A percentile compares a stretch with the other conserved stretches of the same genome.
Conservation (phyloP, 345 rosid genomes). For the Euphorbia pulcherrima region DNA sequence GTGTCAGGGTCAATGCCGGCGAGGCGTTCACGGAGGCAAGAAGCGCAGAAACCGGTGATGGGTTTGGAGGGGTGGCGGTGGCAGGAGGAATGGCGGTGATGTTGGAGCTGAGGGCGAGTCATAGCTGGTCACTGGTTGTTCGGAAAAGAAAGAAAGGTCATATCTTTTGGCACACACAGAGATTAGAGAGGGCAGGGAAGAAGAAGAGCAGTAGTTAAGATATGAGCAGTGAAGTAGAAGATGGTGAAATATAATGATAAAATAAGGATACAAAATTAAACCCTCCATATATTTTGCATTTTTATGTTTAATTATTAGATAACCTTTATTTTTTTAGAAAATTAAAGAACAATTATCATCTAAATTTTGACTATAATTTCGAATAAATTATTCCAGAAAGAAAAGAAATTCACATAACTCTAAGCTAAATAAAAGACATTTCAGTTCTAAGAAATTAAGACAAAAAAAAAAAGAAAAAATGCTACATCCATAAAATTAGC, state of each 20-base stretch:
- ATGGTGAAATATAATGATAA: not conserved
- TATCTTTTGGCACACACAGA: not conserved
- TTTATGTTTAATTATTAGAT: not conserved
- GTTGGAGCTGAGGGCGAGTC: conserved; percentile 23
- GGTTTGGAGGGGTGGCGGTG: conserved; percentile 56
- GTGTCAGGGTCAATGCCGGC: conserved; percentile 49
- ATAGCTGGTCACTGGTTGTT: conserved; percentile 29
- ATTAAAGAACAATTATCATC: too few species aligned
- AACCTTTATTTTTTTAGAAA: too few species aligned
- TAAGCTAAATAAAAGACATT: too few species aligned
- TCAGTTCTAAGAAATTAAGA: too few species aligned
- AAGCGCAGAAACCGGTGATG: conserved; percentile 57
- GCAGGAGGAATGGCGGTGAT: conserved; percentile 44
- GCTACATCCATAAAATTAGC: too few species aligned
- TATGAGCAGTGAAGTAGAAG: not conserved
- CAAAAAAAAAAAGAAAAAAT: too few species aligned
- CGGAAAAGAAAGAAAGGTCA: conserved; percentile 9
- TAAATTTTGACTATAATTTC: not conserved
- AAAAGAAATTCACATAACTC: too few species aligned
- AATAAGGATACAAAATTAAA: conserved; percentile 27
- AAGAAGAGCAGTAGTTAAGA: not conserved
- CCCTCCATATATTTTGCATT: conserved; percentile 16
- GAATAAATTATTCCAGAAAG: too few species aligned
- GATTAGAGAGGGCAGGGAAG: not conserved
- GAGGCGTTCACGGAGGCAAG: conserved; percentile 82